Evolutionary conservation across 352 stramenopile species (phyloP).

Genomic region (Globisporangium apiculatum): DNA sequence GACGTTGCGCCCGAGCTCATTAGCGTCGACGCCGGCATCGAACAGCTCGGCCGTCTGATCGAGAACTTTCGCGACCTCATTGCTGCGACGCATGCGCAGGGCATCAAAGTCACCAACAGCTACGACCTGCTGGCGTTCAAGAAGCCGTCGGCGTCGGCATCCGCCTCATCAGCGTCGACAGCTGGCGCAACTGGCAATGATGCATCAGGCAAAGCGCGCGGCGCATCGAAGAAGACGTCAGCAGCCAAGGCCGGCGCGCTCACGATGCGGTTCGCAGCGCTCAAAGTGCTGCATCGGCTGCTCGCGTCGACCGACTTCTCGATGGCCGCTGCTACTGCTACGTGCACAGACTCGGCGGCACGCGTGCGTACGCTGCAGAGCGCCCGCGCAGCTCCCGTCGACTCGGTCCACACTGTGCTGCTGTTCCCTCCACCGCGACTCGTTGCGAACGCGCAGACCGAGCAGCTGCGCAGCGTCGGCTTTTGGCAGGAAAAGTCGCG

Average conservation of each 20-base stretch:
- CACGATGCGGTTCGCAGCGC: constrained; percentile 44
- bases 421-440: constrained; percentile 22
- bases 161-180: too few relatives aligned
- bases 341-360: constrained; percentile 9
- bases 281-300: constrained; percentile 62
- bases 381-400: too few relatives aligned
- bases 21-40: constrained; percentile 36
- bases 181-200: background rate
- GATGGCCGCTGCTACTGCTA: background rate
- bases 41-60: constrained; percentile 54
- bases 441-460: constrained; percentile 23
- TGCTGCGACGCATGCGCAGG: constrained; percentile 47
- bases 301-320: constrained; percentile 41
- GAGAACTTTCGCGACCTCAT: constrained; percentile 81
- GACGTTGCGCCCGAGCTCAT: constrained; percentile 53
- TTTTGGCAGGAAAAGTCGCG: constrained; percentile 74
- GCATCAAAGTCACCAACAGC: constrained; percentile 72
- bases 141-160: background rate
- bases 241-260: constrained; percentile 29
- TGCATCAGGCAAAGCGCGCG: constrained; percentile 16
- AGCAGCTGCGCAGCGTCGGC: constrained; percentile 20
- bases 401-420: constrained; percentile 22
- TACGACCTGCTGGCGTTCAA: constrained; percentile 50
- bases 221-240: constrained; percentile 28
- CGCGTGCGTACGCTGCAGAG: too few relatives aligned